Percentiles rank a stretch among this genome's conserved stretches.
Conservation (phyloP, 2,329 filamentous ascomycete species). For the Pseudogymnoascus destructans region DNA sequence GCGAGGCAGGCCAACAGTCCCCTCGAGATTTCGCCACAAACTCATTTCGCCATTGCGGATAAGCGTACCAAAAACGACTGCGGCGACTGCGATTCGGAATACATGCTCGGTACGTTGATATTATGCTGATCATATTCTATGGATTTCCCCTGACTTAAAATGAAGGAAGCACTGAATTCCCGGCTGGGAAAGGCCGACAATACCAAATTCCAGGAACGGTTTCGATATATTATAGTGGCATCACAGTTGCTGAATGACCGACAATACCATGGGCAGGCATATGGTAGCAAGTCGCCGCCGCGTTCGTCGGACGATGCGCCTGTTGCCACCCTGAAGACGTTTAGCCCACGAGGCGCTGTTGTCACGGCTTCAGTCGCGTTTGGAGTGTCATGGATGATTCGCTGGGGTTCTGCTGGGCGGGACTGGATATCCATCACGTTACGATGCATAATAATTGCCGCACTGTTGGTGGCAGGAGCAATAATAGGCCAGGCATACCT, state of each 20-base stretch:
- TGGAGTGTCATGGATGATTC: slow-evolving; percentile 45
- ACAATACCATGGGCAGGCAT: slow-evolving; percentile 35
- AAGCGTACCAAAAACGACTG: slow-evolving; percentile 29
- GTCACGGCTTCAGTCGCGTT: slow-evolving; percentile 52
- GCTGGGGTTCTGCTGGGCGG: slow-evolving; percentile 53
- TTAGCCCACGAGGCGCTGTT: slow-evolving; percentile 51
- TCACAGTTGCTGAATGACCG: slow-evolving; percentile 75
- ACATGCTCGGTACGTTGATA: slow-evolving; percentile 37
- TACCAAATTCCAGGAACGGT: slow-evolving; percentile 76
- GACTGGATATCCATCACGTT: slow-evolving; percentile 37
- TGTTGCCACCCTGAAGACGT: slow-evolving; percentile 16
- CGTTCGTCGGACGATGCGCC: background rate
- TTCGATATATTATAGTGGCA: slow-evolving; percentile 84
- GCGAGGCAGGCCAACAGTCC: slow-evolving; percentile 40
- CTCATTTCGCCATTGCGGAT: slow-evolving; percentile 34
- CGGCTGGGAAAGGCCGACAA: slow-evolving; percentile 67
- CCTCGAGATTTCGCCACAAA: slow-evolving; percentile 39
- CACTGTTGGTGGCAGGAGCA: slow-evolving; percentile 39
- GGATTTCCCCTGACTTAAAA: slow-evolving; percentile 22
- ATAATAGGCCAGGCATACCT: slow-evolving; percentile 57
- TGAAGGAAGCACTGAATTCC: slow-evolving; percentile 55
- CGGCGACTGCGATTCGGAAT: slow-evolving; percentile 34
- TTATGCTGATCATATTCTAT: slow-evolving; percentile 24
- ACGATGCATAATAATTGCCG: slow-evolving; percentile 27
- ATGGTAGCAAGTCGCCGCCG: slow-evolving; percentile 13